Base-by-base conservation (phyloP, 768 basidiomycete species). In the Phaeotremella skinneri region DNA sequence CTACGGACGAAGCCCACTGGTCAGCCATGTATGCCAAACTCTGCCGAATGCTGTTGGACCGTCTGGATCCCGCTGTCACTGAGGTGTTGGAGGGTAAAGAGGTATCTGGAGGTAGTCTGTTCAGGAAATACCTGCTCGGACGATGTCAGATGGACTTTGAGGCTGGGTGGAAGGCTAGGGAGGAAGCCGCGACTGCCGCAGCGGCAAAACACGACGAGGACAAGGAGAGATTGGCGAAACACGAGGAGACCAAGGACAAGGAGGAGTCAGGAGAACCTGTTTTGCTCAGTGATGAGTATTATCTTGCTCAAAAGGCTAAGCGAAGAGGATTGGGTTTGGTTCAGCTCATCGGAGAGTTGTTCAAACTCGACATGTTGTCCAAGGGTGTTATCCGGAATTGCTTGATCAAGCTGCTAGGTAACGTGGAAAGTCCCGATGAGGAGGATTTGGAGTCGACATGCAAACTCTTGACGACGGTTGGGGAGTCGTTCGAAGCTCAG, bases 371-470 rank as follows among this genome's bases (percentile, higher is more conserved):
- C 79, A 96, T 97, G 91, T 81, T 98, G 55, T 92, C 91, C 49
- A 91, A 92, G 80, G 87, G 91, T 67, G 94, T 98, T 80, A 99
- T 98, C 90, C 89, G 92, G 81, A 89, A 91, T 78, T 99, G 94
- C 81, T 86, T 97, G 75, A 91, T 91, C 84, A 92, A 94, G 79
- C 83, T 97, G 13, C 81, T 98, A 13, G 84, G 87, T 55, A 97
- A 99, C 74, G 87, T 94, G 57, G 87, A 91, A 66, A 89, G 90
- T 70, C 96, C 92, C 0, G 92, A 97, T 72, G 94, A 98, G 79
- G 94, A 97, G 80, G 93, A 96, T 73, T 89, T 99, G 63, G 94
- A 98, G 82, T 90, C 87, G 48, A 82, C 96, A 56, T 97, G 92
- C 83, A 91, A 91, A 76, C 83, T 98, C 54, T 77, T 99, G 52